Evolutionary conservation across 148 eudicot species (phyloP).

Genomic region (Dianthus caryophyllus): DNA sequence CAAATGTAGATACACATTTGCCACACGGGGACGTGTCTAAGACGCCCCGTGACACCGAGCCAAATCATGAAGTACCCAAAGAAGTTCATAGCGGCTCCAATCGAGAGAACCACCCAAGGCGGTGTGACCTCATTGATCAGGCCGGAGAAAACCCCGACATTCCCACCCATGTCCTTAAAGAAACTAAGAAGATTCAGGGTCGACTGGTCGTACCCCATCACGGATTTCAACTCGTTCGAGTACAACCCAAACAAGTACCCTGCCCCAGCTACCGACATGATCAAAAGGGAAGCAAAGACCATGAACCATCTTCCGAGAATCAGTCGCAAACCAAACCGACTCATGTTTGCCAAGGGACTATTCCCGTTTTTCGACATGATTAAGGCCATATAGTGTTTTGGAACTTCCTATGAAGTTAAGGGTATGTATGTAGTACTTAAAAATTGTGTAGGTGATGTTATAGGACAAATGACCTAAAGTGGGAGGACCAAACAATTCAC

Average conservation of each 20-base stretch:
- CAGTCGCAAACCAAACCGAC: constrained; percentile 9
- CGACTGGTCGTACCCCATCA: constrained; percentile 24
- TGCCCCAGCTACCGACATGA: constrained; percentile 17
- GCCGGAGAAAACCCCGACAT: constrained; percentile 20
- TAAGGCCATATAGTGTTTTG: background rate
- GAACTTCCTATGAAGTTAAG: background rate
- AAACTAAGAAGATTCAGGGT: constrained; percentile 22
- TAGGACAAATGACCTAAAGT: background rate
- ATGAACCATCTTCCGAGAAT: constrained; percentile 27
- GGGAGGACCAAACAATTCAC: background rate
- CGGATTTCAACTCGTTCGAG: constrained; percentile 18
- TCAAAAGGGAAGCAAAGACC: constrained; percentile 13
- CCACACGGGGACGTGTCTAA: constrained; percentile 19
- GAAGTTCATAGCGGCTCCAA: constrained; percentile 28
- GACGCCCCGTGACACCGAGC: constrained; percentile 23
- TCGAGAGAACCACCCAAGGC: constrained; percentile 26
- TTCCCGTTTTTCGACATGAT: constrained; percentile 2
- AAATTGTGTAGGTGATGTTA: background rate
- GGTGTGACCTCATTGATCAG: constrained; percentile 26
- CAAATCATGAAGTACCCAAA: constrained; percentile 31
- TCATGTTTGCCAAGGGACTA: background rate
- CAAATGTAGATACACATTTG: constrained; percentile 31
- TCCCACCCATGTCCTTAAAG: constrained; percentile 19
- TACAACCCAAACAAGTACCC: constrained; percentile 22
- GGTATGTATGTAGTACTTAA: background rate